Conservation (phyloP, 495 filamentous ascomycete species). For the Lophiostoma macrostomum region DNA sequence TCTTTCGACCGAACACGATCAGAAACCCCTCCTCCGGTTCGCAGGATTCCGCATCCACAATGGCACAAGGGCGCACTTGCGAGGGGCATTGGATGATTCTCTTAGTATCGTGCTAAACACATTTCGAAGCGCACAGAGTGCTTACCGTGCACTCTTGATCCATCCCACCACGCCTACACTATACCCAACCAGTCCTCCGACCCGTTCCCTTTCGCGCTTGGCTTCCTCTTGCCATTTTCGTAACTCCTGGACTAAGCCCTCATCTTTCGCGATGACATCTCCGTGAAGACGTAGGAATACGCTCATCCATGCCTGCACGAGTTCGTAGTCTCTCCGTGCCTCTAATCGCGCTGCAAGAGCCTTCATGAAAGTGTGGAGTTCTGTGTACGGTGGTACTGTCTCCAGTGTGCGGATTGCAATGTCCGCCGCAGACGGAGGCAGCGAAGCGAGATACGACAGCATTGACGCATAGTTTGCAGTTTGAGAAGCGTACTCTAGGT, state of each 20-base stretch:
- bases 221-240: constrained; percentile 65
- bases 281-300: constrained; percentile 80
- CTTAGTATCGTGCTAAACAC: not conserved
- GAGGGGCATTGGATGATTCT: too few relatives aligned
- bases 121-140: not conserved
- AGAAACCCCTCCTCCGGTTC: too few relatives aligned
- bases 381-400: constrained; percentile 43
- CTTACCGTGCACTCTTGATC: constrained; percentile 58
- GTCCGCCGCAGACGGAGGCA: constrained; percentile 79
- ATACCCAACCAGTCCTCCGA: constrained; percentile 77
- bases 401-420: constrained; percentile 81
- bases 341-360: constrained; percentile 68
- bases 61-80: too few relatives aligned
- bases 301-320: constrained; percentile 94
- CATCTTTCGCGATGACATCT: constrained; percentile 48
- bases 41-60: not conserved
- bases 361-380: constrained; percentile 66
- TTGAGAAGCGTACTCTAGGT: constrained; percentile 51
- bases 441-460: constrained; percentile 70
- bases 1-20: constrained; percentile 4
- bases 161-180: constrained; percentile 87
- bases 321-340: constrained; percentile 76
- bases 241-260: constrained; percentile 38
- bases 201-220: constrained; percentile 62
- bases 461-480: constrained; percentile 51